Evolutionary conservation across 225 moss, liverwort and hornwort genomes (phyloP).

Genomic region (Takakia lepidozioides): DNA sequence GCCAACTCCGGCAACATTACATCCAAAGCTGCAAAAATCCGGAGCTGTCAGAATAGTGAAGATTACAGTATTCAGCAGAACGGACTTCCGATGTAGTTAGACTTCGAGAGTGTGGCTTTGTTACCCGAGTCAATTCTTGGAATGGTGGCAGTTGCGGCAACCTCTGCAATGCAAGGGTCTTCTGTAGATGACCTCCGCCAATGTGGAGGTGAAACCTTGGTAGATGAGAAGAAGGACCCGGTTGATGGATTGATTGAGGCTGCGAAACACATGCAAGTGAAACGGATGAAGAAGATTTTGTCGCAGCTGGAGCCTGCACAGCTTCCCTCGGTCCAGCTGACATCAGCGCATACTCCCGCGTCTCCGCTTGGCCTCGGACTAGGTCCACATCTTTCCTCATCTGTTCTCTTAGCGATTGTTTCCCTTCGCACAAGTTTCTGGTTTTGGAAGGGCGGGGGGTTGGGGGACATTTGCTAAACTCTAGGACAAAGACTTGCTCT

Average conservation of each 20-base stretch:
- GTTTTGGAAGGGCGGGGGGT: too few relatives aligned
- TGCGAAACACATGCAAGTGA: background rate
- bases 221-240: background rate
- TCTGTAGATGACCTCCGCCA: slow-evolving; percentile 2
- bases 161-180: background rate
- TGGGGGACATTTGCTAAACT: too few relatives aligned
- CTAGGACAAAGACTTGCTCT: too few relatives aligned
- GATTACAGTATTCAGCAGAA: too few relatives aligned
- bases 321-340: background rate
- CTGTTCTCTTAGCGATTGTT: background rate
- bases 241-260: background rate
- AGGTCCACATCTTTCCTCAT: slow-evolving; percentile 7
- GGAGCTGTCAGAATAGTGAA: too few relatives aligned
- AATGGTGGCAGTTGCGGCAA: background rate
- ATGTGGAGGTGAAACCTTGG: slow-evolving; percentile 1
- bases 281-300: slow-evolving; percentile 2
- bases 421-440: too few relatives aligned
- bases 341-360: slow-evolving; percentile 4
- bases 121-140: too few relatives aligned
- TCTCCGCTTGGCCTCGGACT: slow-evolving; percentile 28
- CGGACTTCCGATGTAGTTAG: too few relatives aligned
- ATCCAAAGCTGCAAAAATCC: too few relatives aligned
- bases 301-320: slow-evolving; percentile 6
- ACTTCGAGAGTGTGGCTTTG: too few relatives aligned
- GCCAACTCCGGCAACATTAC: too few relatives aligned